Percentiles rank a stretch among this genome's conserved stretches.
phyloP scores from a whole-genome alignment of 2,329 filamentous ascomycete genomes.

The Aspergillus caelatus region DNA sequence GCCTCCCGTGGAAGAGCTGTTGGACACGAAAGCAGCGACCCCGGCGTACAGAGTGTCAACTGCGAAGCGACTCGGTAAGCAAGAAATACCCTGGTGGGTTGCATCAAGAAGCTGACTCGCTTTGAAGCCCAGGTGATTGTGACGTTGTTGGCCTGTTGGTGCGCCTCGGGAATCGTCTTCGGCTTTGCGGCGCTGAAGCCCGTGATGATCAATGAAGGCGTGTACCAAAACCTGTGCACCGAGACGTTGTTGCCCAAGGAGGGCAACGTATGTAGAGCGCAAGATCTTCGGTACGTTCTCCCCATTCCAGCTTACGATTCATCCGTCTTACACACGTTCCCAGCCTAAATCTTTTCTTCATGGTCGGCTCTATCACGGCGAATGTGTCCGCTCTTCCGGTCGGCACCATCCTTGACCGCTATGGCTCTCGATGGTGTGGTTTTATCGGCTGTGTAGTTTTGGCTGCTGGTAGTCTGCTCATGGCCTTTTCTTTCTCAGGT shows the following conservation, averaged over 20 bases:
- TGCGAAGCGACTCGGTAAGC: constrained; percentile 35
- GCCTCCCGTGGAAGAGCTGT: constrained; percentile 38
- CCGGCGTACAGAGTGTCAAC: constrained; percentile 54
- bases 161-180: constrained; percentile 79
- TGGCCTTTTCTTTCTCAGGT: constrained; percentile 67
- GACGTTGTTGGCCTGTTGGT: constrained; percentile 70
- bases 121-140: constrained; percentile 60
- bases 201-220: constrained; percentile 71
- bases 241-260: constrained; percentile 53
- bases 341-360: constrained; percentile 86
- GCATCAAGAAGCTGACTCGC: constrained; percentile 8
- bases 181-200: constrained; percentile 86
- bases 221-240: constrained; percentile 69
- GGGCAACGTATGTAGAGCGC: constrained; percentile 58
- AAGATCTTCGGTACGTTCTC: constrained; percentile 54
- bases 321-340: not conserved
- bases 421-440: constrained; percentile 77
- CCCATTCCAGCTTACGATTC: constrained; percentile 24
- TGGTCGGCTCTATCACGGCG: constrained; percentile 80
- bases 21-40: constrained; percentile 47
- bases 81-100: not conserved
- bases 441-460: constrained; percentile 70
- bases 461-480: constrained; percentile 66
- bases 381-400: constrained; percentile 85
- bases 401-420: constrained; percentile 80